phyloP scores from a whole-genome alignment of 2,329 filamentous ascomycete genomes.

The Huntiella abstrusa region DNA sequence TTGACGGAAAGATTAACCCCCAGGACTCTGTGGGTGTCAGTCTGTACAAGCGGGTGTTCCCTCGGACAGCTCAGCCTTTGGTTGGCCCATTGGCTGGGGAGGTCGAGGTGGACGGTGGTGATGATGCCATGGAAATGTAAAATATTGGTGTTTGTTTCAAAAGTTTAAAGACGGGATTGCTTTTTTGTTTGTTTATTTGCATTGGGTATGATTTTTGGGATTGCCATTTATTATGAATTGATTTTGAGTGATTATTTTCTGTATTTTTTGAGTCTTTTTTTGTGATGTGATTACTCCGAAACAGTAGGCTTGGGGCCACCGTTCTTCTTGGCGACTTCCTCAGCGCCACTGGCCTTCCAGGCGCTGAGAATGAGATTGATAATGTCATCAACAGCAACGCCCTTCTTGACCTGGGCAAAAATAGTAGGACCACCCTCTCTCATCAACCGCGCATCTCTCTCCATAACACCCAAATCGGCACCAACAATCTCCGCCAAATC shows the following conservation, averaged over 20 bases:
- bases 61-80: conserved; percentile 41
- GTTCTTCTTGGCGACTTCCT: conserved; percentile 32
- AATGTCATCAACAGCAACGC: conserved; percentile 68
- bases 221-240: background rate
- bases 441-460: conserved; percentile 84
- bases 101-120: conserved; percentile 11
- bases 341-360: conserved; percentile 79
- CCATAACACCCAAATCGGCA: conserved; percentile 84
- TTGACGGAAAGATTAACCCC: conserved; percentile 89
- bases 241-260: background rate
- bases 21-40: conserved; percentile 87
- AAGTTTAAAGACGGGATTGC: conserved; percentile 1
- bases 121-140: conserved; percentile 12
- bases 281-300: conserved; percentile 6
- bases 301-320: conserved; percentile 40
- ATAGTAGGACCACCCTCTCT: conserved; percentile 87
- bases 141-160: background rate
- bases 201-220: background rate
- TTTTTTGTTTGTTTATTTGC: conserved; percentile 1
- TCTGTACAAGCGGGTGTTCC: conserved; percentile 72
- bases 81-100: conserved; percentile 24
- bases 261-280: background rate
- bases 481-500: conserved; percentile 81
- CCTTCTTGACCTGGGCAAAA: conserved; percentile 93
- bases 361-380: conserved; percentile 75